Conservation (phyloP, 192 early-diverging fungal species). For the Backusella liffmaniae region DNA sequence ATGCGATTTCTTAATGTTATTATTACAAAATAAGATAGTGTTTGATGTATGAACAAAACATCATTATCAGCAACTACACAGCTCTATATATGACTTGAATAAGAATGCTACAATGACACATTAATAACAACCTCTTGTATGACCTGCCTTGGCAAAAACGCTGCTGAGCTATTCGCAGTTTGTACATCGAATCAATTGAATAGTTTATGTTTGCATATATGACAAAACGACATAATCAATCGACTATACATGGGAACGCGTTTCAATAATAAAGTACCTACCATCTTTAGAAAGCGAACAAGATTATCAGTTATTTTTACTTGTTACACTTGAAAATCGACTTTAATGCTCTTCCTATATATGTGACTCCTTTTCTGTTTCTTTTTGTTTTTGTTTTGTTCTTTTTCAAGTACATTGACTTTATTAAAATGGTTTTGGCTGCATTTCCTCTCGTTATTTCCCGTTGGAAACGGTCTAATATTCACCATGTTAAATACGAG, state of each 20-base stretch:
- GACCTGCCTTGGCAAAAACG: not conserved
- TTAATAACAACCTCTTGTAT: not conserved
- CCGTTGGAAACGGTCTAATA: not conserved
- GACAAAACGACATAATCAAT: not conserved
- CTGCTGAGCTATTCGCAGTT: not conserved
- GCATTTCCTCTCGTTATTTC: constrained; percentile 8
- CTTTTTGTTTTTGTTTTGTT: not conserved
- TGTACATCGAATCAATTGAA: not conserved
- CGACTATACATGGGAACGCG: not conserved
- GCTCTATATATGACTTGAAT: not conserved
- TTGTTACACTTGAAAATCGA: not conserved
- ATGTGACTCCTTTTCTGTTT: not conserved
- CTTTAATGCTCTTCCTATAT: not conserved
- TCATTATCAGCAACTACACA: too few species aligned
- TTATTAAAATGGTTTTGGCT: not conserved
- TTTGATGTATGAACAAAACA: not conserved
- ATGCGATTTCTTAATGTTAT: not conserved
- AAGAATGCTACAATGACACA: not conserved
- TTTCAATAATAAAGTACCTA: not conserved
- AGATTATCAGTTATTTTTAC: not conserved
- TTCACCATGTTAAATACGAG: not conserved
- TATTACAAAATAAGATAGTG: not conserved
- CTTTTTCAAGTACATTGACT: not conserved
- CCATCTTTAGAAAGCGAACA: not conserved
- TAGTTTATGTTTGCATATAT: not conserved